phyloP scores from a whole-genome alignment of 495 filamentous ascomycete genomes.

The Aspergillus funiculosus region DNA sequence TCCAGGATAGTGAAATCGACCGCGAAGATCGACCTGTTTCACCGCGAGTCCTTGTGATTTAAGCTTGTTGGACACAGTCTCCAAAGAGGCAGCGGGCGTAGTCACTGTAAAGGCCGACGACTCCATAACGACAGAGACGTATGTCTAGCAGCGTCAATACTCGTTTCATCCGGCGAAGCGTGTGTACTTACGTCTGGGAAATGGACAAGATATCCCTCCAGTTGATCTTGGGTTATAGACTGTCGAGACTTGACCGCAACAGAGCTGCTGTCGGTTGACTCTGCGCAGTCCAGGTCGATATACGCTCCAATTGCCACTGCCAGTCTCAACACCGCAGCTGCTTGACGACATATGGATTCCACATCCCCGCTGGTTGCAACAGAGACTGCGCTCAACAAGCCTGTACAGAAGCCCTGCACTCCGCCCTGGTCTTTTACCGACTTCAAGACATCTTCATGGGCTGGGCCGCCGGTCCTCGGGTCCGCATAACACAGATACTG shows the following conservation, averaged over 20 bases:
- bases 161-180: background rate
- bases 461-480: background rate
- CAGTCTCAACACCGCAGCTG: constrained; percentile 31
- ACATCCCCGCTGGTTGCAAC: constrained; percentile 22
- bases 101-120: background rate
- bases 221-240: too few relatives aligned
- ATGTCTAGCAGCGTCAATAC: background rate
- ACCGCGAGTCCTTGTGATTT: background rate
- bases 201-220: background rate
- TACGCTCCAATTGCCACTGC: constrained; percentile 26
- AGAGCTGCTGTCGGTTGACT: background rate
- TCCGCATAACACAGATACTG: constrained; percentile 1
- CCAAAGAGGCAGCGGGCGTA: background rate
- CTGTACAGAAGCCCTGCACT: constrained; percentile 34
- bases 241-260: background rate
- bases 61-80: background rate
- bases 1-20: background rate
- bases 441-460: background rate
- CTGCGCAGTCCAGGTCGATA: background rate
- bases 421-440: background rate
- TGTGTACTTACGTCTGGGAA: background rate
- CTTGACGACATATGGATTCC: constrained; percentile 25
- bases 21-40: background rate
- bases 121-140: background rate
- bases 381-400: constrained; percentile 32